Base-by-base conservation (phyloP, 1,139 yeast genomes). In the Kazachstania sp. region DNA sequence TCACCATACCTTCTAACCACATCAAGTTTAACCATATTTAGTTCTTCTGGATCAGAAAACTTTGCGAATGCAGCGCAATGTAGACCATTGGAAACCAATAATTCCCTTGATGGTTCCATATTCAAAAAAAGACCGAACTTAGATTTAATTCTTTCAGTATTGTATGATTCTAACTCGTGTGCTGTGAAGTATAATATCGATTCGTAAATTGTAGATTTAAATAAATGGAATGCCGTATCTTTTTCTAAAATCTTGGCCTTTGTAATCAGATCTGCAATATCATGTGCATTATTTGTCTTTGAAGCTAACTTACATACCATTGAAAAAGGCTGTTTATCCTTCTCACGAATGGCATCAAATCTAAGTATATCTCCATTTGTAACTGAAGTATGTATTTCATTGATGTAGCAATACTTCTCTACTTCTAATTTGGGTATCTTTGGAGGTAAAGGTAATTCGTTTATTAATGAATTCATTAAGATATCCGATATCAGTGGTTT, bases 401-500 rank as follows among this genome's bases (percentile, higher is more conserved):
- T 74, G n/a, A 87, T 78, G 16, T 72, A 72, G 37, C 82, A 75
- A 86, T 94, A 87, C 6, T 78, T 74, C 13, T 71, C 71, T 1
- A 88, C 95, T 49, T 69, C 71, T 72, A 90, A 72, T 30, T 72
- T 70, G 0, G 97, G 96, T 29, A 88, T 68, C 42, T 73, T 74
- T 1, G 81, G 78, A 9, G 68, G 67, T 39, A 90, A 71, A 0
- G 95, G 95, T 40, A 83, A 84, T 57, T 86, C 95, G 62, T 90
- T 90, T 38, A 86, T 78, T 61, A 90, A 71, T 0, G 96, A 86
- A 60, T 90, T 95, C 94, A 88, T 86, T 51, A 90, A 68, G 45
- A 86, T 74, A 65, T 88, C 96, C 1, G 95, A 75, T 13, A 85
- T 72, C 1, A 83, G 74, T 1, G 94, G 82, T 41, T 70, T 71